These are phyloP conservation scores for Zancudomyces culisetae DNA, from an alignment of 371 early-diverging fungal genomes.

Conservation along the genomic window DNA sequence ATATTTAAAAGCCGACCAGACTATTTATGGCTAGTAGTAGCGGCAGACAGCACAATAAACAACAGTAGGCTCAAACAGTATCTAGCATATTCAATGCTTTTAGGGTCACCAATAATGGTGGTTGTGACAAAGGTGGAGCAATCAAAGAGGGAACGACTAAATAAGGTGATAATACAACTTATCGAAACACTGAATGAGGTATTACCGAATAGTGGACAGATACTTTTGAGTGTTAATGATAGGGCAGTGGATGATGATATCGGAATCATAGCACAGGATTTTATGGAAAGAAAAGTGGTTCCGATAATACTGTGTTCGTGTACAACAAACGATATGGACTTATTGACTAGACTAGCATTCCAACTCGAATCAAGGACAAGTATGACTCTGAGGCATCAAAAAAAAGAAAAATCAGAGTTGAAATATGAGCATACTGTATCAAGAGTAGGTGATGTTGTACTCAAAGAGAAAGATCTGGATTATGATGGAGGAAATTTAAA, in stretches of 20 bases:
- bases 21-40: constrained; percentile 79
- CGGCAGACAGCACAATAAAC: constrained; percentile 75
- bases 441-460: neutral
- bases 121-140: constrained; percentile 75
- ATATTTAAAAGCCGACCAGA: constrained; percentile 81
- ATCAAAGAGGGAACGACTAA: constrained; percentile 9
- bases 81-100: constrained; percentile 66
- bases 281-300: neutral
- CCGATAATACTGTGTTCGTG: neutral
- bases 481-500: too few relatives aligned
- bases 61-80: constrained; percentile 85
- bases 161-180: constrained; percentile 13
- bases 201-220: constrained; percentile 12
- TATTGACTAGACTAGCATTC: neutral
- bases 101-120: constrained; percentile 70
- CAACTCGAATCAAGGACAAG: neutral
- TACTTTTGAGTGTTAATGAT: neutral
- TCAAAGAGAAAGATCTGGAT: neutral
- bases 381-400: neutral
- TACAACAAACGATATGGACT: neutral
- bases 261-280: too few relatives aligned
- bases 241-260: neutral
- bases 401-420: neutral
- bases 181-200: constrained; percentile 5
- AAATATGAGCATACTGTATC: neutral